Evolutionary conservation across 257 asterid genomes (phyloP).

Genomic region (Solanum pinnatisectum): DNA sequence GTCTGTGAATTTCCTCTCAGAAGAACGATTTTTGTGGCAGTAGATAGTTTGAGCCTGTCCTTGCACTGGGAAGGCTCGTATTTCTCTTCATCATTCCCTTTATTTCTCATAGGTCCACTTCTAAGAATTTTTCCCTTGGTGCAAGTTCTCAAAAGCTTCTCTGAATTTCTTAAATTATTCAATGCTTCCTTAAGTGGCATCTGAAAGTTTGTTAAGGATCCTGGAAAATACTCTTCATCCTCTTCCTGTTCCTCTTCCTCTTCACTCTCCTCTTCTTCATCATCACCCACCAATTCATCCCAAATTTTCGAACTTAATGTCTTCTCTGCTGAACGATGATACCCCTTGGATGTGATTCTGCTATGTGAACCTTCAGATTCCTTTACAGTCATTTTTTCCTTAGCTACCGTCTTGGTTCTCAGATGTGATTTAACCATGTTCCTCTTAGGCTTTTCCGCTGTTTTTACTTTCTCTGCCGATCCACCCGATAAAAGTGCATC

Average conservation of each 20-base stretch:
- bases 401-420: conserved; percentile 7
- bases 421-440: not conserved
- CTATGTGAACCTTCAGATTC: conserved; percentile 13
- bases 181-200: not conserved
- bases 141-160: not conserved
- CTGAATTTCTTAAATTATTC: not conserved
- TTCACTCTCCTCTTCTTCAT: conserved; percentile 14
- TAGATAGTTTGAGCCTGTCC: not conserved
- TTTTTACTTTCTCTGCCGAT: not conserved
- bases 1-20: conserved; percentile 2
- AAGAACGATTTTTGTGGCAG: not conserved
- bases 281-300: not conserved
- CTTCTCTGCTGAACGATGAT: conserved; percentile 4
- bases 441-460: not conserved
- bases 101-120: not conserved
- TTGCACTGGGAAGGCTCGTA: not conserved
- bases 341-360: conserved; percentile 4
- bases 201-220: conserved; percentile 3
- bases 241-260: conserved; percentile 3
- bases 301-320: not conserved
- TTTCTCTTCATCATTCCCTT: not conserved
- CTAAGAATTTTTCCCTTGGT: not conserved
- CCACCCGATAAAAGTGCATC: not conserved
- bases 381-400: not conserved
- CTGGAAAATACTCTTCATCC: conserved; percentile 6